phyloP scores from a whole-genome alignment of 179 eudicot species.

The Spinacia oleracea region DNA sequence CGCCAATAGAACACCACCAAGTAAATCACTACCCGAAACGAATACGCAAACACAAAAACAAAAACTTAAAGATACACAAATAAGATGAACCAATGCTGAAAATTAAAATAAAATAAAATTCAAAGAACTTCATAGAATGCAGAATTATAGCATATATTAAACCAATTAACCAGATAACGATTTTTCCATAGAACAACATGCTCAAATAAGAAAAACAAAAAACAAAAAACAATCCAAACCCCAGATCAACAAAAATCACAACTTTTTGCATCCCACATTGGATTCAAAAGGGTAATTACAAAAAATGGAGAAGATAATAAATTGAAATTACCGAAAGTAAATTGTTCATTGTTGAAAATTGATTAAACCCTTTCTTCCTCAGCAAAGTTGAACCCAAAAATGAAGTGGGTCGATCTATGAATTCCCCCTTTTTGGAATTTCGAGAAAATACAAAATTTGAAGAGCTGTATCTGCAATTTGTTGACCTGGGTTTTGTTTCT shows the following conservation, averaged over 20 bases:
- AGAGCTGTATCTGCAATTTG: neutral
- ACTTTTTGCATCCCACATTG: neutral
- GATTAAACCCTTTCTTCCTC: neutral
- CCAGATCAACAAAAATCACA: neutral
- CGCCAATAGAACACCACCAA: no score
- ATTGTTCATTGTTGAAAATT: slow-evolving; percentile 39
- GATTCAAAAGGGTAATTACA: neutral
- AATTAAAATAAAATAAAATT: neutral
- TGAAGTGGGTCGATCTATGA: neutral
- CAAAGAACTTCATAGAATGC: neutral
- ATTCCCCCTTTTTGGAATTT: neutral
- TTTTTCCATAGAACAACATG: neutral
- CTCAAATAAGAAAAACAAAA: slow-evolving; percentile 1
- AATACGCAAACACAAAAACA: neutral
- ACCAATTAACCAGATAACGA: neutral
- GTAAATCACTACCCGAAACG: no score
- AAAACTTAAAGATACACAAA: neutral
- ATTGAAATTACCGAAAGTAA: slow-evolving; percentile 43
- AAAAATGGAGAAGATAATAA: neutral
- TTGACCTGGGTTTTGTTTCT: neutral
- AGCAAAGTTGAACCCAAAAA: neutral
- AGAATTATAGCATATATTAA: neutral
- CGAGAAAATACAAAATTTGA: neutral
- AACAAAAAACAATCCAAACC: neutral
- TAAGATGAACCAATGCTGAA: neutral